Evolutionary conservation across 2,329 filamentous ascomycete species (phyloP), one percentile per base, ranked within the genome.

Genomic region (Emericellopsis cladophorae): DNA sequence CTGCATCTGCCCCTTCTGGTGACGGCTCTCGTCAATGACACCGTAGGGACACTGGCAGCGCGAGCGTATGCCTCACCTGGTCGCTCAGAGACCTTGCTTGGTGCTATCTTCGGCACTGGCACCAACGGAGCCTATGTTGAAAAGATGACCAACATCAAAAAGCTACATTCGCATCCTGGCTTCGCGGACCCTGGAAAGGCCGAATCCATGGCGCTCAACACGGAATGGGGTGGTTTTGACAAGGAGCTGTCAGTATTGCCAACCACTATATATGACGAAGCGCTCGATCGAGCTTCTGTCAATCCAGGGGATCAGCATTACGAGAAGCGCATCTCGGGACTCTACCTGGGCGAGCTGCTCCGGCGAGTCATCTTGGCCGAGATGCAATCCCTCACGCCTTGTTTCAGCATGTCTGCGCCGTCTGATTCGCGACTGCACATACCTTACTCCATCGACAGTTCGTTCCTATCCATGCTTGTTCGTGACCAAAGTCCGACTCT

Each of bases 271-370:
- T 96, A 87, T 65, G 92, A 98, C 57, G 65, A 70, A 39, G 72
- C 78, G 43, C 71, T 98, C 22, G 90, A 98, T 60, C 66, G 68
- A 42, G 77, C 81, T 44, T 92, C 81, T 48, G 79, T 86, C 51
- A 96, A 98, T 61, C 90, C 89, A 0, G 90, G 92, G 21, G 79
- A 94, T 46, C 92, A 98, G 58, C 95, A 96, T 84, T 98, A 96
- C 56, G 92, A 98, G 68, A 98, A 98, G 73, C 84, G 90, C 38
- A 83, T 98, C 12, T 95, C 88, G 1, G 92, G 92, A 58, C 96
- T 98, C 90, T 98, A 95, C 66, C 64, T 98, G 38, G 92, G 92
- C 41, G 92, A 98, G 61, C 89, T 96, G 47, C 72, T 95, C 42
- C 83, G 92, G 42, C 72, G 86, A 35, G 79, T 81, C 14, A 66